Evolutionary conservation across 2,329 filamentous ascomycete genomes (phyloP).

Genomic region (Escovopsis sp.): DNA sequence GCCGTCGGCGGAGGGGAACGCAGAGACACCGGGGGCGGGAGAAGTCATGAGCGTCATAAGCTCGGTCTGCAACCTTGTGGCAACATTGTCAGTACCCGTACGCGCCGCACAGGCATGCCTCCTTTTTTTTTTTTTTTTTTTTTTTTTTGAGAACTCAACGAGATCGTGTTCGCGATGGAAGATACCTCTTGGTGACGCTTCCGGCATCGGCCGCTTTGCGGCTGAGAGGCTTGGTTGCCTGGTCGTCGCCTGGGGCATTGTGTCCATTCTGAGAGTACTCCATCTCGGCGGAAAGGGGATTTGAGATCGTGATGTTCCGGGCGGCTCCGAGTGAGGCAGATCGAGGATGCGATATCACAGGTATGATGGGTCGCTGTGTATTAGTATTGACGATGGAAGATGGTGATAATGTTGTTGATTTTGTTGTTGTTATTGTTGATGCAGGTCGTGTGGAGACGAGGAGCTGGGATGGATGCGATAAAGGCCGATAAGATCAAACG

Average conservation of each 20-base stretch:
- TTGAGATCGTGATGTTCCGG: no score
- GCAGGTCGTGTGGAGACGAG: no score
- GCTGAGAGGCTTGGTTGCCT: constrained; percentile 46
- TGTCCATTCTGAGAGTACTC: constrained; percentile 42
- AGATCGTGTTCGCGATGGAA: not conserved
- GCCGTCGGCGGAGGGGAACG: constrained; percentile 81
- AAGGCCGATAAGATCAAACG: no score
- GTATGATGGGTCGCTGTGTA: no score
- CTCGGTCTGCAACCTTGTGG: constrained; percentile 74
- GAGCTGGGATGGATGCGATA: no score
- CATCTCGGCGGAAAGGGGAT: constrained; percentile 14
- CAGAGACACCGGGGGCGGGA: constrained; percentile 81
- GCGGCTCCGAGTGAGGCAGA: not conserved
- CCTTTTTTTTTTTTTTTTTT: not conserved
- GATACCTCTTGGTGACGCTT: constrained; percentile 64
- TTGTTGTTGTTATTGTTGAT: no score
- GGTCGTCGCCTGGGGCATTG: constrained; percentile 48
- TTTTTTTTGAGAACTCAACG: not conserved
- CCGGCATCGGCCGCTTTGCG: constrained; percentile 50
- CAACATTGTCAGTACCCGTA: not conserved
- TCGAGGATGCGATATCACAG: not conserved
- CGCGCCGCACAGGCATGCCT: not conserved
- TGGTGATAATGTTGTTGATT: no score
- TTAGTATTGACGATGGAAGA: no score
- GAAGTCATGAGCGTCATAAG: constrained; percentile 98